Evolutionary conservation across 106 monocot genomes (phyloP), one percentile per base, ranked within the genome.

Genomic region (Dendrobium huoshanense): DNA sequence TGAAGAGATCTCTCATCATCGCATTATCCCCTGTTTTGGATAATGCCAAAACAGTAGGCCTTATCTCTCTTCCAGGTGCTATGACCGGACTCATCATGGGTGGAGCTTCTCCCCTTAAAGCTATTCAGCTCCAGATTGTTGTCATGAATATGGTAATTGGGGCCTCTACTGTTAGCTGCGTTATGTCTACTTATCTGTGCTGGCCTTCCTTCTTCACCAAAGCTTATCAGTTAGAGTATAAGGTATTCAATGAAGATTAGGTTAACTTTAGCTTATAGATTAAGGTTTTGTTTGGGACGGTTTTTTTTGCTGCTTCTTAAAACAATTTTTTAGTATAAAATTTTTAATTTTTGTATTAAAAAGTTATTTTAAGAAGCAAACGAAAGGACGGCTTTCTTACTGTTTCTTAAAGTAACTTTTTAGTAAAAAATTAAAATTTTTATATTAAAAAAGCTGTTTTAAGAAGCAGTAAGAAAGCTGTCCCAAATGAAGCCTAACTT

Each of bases 21-120:
- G 96, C 96, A 2, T 67, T 96, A 11, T 94, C 96, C 9, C 96
- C 96, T 1, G 88, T 90, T 7, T 75, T 96, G 25, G 96, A 96
- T 86, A 96, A 87, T 70, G 90, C 94, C 3, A 96, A 96, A 84
- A 96, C 96, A 2, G 94, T 96, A n/a, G 96, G 96, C 1, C 84
- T 94, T 40, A 94, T 96, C 24, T 81, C 94, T 42, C 88, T 96
- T 73, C 96, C 96, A 7, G 96, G 96, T 22, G 92, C 92, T 2
- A 96, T 96, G 94, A 96, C 94, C 0, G 94, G 94, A n/a, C 88
- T 94, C 13, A 96, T 96, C 20, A 92, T 96, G 96, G 94, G 94
- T 11, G 96, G 96, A 0, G 96, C 94, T 0, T 96, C 96, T 16
- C 96, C 96, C 0, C 67, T 94, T 29, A 92, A 96, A 78, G 96